Conservation (phyloP, 2,329 filamentous ascomycete genomes). For the Cladosporium cucumerinum region DNA sequence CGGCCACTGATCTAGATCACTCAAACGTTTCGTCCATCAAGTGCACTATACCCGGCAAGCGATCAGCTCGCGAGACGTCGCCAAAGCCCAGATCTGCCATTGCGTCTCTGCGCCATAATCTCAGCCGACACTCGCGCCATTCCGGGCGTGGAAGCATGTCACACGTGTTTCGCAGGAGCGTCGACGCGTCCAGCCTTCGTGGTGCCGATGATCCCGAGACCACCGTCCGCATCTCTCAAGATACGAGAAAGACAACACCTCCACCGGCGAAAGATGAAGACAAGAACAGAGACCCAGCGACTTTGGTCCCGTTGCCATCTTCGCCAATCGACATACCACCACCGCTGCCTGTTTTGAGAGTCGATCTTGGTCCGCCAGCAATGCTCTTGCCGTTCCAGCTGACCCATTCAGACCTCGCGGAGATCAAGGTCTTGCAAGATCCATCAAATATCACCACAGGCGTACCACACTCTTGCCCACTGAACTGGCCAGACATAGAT, state of each 20-base stretch:
- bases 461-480: not conserved
- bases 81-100: slow-evolving; percentile 2
- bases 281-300: not conserved
- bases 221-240: slow-evolving; percentile 3
- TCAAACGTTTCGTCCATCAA: not conserved
- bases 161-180: not conserved
- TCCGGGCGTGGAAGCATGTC: slow-evolving; percentile 11
- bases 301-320: slow-evolving; percentile 6
- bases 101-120: slow-evolving; percentile 15
- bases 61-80: not conserved
- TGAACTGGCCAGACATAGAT: not conserved
- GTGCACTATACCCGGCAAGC: not conserved
- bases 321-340: slow-evolving; percentile 27
- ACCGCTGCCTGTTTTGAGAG: slow-evolving; percentile 20
- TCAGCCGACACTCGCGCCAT: slow-evolving; percentile 9
- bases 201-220: slow-evolving; percentile 8
- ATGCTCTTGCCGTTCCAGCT: slow-evolving; percentile 19
- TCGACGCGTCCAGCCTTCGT: slow-evolving; percentile 8
- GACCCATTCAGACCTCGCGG: not conserved
- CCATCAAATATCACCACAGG: slow-evolving; percentile 7
- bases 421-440: slow-evolving; percentile 6
- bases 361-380: slow-evolving; percentile 25
- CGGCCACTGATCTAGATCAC: not conserved
- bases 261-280: not conserved
- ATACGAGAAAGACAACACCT: not conserved